Evolutionary conservation across 139 green algal species (phyloP), one percentile per base, ranked within the genome.

Genomic region (Picochlorum sp.): DNA sequence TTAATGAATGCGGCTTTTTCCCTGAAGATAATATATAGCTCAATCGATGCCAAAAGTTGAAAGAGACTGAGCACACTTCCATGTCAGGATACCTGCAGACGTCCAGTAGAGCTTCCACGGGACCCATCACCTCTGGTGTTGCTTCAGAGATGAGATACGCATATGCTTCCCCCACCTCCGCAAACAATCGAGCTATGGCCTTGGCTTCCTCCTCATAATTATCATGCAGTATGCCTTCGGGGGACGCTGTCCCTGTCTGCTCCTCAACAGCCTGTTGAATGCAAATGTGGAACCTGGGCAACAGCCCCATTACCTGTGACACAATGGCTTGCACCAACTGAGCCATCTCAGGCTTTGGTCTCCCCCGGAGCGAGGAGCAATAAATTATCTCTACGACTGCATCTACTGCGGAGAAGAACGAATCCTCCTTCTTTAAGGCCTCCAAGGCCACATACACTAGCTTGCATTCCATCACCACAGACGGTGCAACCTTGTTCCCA

Each of bases 21-120:
- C 64, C 69, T 13, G 63, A 54, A 28, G 67, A 78, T 26, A 89
- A 64, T 18, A 63, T 64, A 11, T 63, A 62, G 1, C 74, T 62
- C 11, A 95, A 74, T 63, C 80, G 74, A 71, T 93, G 83, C 90
- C 90, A 97, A 77, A 97, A 97, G 74, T 86, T 88, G 76, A 96
- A 97, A 44, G 73, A 85, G 61, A 91, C 93, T 64, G 74, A 68
- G 64, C 65, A 78, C 45, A 97, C 88, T 38, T 50, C 50, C 45
- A 85, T 72, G 47, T 96, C 85, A 2, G 88, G 86, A 66, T 95
- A 79, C 1, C 72, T 66, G 2, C 79, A 84, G 32, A 97, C 90
- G 15, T 97, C 87, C 49, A 95, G 68, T 65, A 96, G 63, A 3
- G 88, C 88, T 69, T 97, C 84, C 49, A 92, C 85, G 9, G 90